Evolutionary conservation across 2,329 filamentous ascomycete species (phyloP).

Genomic region (Monilinia fructigena): DNA sequence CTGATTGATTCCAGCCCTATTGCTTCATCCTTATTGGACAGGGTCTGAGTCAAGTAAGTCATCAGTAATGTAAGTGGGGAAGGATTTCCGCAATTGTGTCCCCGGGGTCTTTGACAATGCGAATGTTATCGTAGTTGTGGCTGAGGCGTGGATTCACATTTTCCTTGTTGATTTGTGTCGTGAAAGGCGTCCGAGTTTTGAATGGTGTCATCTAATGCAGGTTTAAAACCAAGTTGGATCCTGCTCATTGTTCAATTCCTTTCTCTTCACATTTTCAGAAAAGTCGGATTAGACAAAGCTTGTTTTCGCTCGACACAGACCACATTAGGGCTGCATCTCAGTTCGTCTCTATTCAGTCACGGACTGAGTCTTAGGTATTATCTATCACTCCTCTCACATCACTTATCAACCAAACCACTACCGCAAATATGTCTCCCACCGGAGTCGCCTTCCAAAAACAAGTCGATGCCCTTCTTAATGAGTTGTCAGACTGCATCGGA

Average conservation of each 20-base stretch:
- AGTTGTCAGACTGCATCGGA: conserved; percentile 12
- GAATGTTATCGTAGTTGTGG: conserved; percentile 7
- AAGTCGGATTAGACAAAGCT: conserved; percentile 3
- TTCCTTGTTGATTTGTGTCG: background rate
- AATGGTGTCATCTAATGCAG: background rate
- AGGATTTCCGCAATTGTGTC: background rate
- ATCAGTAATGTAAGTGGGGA: background rate
- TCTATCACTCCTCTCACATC: background rate
- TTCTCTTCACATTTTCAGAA: background rate
- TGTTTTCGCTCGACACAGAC: background rate
- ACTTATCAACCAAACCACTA: background rate
- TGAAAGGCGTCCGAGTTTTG: conserved; percentile 9
- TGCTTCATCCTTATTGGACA: conserved; percentile 11
- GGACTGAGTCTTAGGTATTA: background rate
- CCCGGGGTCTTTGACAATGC: background rate
- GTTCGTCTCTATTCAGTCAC: conserved; percentile 10
- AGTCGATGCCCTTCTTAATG: conserved; percentile 12
- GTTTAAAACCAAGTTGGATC: conserved; percentile 18
- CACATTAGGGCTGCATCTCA: background rate
- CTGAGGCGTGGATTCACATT: conserved; percentile 8
- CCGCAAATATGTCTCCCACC: conserved; percentile 14
- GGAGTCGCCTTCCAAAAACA: conserved; percentile 6
- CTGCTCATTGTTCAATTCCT: conserved; percentile 12
- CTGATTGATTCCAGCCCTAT: background rate
- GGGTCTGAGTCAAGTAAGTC: conserved; percentile 4